Base-by-base conservation (phyloP, 768 basidiomycete genomes). In the Cubamyces lactineus region DNA sequence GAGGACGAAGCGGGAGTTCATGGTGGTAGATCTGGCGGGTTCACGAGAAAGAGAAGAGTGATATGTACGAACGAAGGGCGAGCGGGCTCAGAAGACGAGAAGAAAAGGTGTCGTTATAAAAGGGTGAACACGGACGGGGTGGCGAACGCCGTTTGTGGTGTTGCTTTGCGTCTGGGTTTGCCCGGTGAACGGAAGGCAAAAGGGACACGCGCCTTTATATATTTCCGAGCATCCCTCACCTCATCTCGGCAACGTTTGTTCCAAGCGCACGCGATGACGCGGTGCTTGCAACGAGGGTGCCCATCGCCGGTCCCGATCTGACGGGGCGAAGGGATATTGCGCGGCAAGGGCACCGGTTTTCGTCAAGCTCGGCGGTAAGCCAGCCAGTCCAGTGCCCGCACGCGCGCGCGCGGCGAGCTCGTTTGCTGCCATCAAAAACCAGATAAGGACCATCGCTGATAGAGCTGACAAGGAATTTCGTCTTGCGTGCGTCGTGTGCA, bases 1-100 rank as follows among this genome's bases (percentile, higher is more conserved):
- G 43, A 70, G 59, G 30, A 72, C 58, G 42, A 70, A 26, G 45
- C 64, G 67, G 45, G 63, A 61, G 48, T 59, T 57, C 68, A 71
- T 71, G 52, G 21, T 50, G 43, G 39, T n/a, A 30, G 26, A 23
- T n/a, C 16, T 2, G 15, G 3, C 39, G 53, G 17, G 55, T 34
- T 30, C 19, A 15, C 34, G 34, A 26, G n/a, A 21, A 17, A n/a
- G 21, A 19, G 34, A 56, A 23, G 19, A 24, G 41, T 3, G 41
- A 38, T 50, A 16, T 11, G 24, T 48, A 34, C 28, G 46, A 50
- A 61, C n/a, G 60, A 42, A 61, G 38, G 53, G 47, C 60, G 38
- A 40, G 47, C 5, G 50, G 16, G 38, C 30, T 17, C 26, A 34
- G 41, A 57, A 48, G 34, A 42, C 34, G 17, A 38, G 34, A 51